Conservation (phyloP, 2,329 filamentous ascomycete species). For the Neophaeococcomyces aloes region DNA sequence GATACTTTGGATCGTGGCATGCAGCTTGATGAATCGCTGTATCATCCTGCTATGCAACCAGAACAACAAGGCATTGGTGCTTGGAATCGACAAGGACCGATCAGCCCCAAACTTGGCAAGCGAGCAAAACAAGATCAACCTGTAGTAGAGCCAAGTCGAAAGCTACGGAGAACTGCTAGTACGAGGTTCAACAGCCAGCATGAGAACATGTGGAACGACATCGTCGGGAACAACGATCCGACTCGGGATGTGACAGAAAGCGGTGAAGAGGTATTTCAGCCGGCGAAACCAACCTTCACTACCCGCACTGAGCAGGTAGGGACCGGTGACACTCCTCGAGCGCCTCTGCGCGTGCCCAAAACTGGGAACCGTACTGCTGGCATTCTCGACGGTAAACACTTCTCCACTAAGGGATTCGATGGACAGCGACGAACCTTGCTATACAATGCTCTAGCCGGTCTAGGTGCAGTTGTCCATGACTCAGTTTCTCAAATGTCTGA, state of each 20-base stretch:
- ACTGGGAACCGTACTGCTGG: neutral
- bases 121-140: slow-evolving; percentile 42
- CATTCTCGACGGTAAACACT: slow-evolving; percentile 5
- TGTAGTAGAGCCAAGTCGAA: slow-evolving; percentile 56
- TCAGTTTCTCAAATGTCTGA: slow-evolving; percentile 27
- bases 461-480: slow-evolving; percentile 31
- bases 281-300: too few species aligned
- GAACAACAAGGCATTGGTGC: slow-evolving; percentile 68
- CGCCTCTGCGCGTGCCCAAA: too few species aligned
- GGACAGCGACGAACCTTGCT: slow-evolving; percentile 27
- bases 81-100: slow-evolving; percentile 50
- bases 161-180: slow-evolving; percentile 78
- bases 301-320: too few species aligned
- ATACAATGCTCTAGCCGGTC: slow-evolving; percentile 31
- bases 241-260: neutral
- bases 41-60: slow-evolving; percentile 60
- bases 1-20: slow-evolving; percentile 78
- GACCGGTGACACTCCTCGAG: too few species aligned
- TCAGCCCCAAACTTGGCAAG: slow-evolving; percentile 46
- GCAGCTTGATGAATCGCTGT: slow-evolving; percentile 78
- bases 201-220: slow-evolving; percentile 81
- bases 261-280: too few species aligned
- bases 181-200: slow-evolving; percentile 70
- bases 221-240: slow-evolving; percentile 44
- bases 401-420: slow-evolving; percentile 12